Percentiles rank a stretch among this genome's conserved stretches.
phyloP scores from a whole-genome alignment of 192 early-diverging fungal species.

The Entomortierella chlamydospora region DNA sequence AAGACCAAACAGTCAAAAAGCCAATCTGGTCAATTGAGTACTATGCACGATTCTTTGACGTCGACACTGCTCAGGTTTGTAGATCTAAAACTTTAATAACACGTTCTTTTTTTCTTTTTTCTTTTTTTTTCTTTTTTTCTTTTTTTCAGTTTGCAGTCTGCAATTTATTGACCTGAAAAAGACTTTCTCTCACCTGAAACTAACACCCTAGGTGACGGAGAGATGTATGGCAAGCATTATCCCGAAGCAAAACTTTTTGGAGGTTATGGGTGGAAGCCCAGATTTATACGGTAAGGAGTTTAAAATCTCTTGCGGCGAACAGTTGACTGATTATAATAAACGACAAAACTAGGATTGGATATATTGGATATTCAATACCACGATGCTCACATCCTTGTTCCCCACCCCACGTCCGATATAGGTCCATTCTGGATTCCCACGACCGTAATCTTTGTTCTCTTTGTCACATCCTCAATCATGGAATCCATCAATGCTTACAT shows the following conservation, averaged over 20 bases:
- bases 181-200: neutral
- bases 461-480: slow-evolving; percentile 92
- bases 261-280: slow-evolving; percentile 86
- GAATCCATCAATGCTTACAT: slow-evolving; percentile 81
- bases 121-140: slow-evolving; percentile 1
- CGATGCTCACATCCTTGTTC: neutral
- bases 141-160: no score
- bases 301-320: no score
- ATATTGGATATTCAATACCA: no score
- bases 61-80: slow-evolving; percentile 90
- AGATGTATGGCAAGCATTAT: slow-evolving; percentile 74
- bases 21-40: slow-evolving; percentile 95
- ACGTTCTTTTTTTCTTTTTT: neutral
- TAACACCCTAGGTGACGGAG: slow-evolving; percentile 70
- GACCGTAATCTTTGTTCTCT: slow-evolving; percentile 92
- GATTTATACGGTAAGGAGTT: slow-evolving; percentile 91
- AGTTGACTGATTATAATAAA: no score
- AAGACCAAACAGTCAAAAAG: slow-evolving; percentile 41
- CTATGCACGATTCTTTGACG: slow-evolving; percentile 92
- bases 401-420: slow-evolving; percentile 26
- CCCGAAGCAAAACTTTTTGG: slow-evolving; percentile 82
- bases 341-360: no score
- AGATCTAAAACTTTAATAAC: no score
- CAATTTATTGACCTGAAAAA: no score
- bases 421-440: slow-evolving; percentile 99